Evolutionary conservation across 106 monocot genomes (phyloP).

Genomic region (Iris macrosiphon): DNA sequence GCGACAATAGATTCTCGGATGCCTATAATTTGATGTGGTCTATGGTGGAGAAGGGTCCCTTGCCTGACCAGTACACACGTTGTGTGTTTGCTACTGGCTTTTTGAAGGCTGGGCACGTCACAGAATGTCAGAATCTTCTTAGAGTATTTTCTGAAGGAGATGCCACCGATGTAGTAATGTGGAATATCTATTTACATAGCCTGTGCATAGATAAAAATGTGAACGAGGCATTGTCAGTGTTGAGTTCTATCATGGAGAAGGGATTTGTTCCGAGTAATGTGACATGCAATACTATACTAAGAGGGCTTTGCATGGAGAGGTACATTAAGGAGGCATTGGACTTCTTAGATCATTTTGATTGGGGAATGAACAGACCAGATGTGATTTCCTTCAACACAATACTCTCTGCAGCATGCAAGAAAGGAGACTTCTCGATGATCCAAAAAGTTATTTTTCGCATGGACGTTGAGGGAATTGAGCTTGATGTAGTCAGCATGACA

Average conservation of each 20-base stretch:
- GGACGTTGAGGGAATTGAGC: conserved; percentile 23
- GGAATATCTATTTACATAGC: conserved; percentile 46
- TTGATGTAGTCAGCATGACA: conserved; percentile 28
- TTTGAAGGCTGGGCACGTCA: conserved; percentile 33
- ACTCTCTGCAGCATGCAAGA: conserved; percentile 42
- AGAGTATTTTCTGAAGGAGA: conserved; percentile 4
- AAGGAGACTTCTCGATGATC: conserved; percentile 28
- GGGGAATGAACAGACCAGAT: conserved; percentile 24
- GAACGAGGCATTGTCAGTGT: conserved; percentile 13
- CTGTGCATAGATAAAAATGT: conserved; percentile 33
- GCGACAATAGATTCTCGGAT: conserved; percentile 19
- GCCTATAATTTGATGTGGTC: conserved; percentile 19
- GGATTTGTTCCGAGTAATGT: conserved; percentile 28
- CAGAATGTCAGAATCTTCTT: conserved; percentile 19
- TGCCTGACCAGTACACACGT: conserved; percentile 29
- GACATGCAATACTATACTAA: conserved; percentile 51
- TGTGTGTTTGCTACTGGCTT: conserved; percentile 33
- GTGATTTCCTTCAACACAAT: conserved; percentile 50
- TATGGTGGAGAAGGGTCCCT: conserved; percentile 27
- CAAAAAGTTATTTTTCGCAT: conserved; percentile 27
- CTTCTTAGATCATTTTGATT: conserved; percentile 21
- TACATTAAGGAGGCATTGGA: conserved; percentile 30
- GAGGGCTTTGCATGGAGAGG: conserved; percentile 38
- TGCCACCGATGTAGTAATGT: conserved; percentile 28
- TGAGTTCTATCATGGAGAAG: conserved; percentile 16